Conservation (phyloP, 1,284 basidiomycete species). For the Hemileia vastatrix region DNA sequence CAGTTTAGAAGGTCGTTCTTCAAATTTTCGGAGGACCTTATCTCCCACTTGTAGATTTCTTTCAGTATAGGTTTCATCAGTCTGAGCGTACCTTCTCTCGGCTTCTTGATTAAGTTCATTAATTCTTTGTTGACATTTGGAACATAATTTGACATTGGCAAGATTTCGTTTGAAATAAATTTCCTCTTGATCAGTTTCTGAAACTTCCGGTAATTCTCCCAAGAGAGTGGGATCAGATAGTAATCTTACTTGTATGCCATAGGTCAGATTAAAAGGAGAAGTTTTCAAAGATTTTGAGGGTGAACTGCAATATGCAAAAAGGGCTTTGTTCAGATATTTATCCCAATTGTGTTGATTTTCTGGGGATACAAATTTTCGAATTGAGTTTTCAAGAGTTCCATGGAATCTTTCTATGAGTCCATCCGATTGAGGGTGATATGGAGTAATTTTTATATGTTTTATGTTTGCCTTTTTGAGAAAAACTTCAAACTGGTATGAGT, state of each 20-base stretch:
- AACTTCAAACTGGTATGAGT: not conserved
- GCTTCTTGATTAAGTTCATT: no score
- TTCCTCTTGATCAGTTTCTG: not conserved
- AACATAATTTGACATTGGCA: no score
- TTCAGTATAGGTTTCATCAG: no score
- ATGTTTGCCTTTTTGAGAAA: not conserved
- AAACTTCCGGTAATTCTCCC: not conserved
- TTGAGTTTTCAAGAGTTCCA: not conserved
- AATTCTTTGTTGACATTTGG: no score
- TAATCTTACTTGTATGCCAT: not conserved
- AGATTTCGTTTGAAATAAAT: not conserved
- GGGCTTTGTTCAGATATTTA: not conserved
- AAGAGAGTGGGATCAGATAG: not conserved
- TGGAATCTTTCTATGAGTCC: conserved; percentile 11
- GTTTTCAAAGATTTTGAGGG: not conserved
- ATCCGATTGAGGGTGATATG: conserved; percentile 13
- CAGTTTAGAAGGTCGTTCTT: no score
- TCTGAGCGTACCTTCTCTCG: no score
- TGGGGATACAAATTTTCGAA: not conserved
- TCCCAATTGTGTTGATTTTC: conserved; percentile 8
- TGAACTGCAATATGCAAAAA: conserved; percentile 1
- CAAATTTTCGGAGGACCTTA: no score
- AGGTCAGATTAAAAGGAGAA: conserved; percentile 3
- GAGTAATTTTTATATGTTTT: not conserved
- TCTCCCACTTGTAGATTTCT: no score